These are phyloP conservation scores for Mycena olivaceomarginata DNA, from an alignment of 768 basidiomycete species.

Conservation along the genomic window DNA sequence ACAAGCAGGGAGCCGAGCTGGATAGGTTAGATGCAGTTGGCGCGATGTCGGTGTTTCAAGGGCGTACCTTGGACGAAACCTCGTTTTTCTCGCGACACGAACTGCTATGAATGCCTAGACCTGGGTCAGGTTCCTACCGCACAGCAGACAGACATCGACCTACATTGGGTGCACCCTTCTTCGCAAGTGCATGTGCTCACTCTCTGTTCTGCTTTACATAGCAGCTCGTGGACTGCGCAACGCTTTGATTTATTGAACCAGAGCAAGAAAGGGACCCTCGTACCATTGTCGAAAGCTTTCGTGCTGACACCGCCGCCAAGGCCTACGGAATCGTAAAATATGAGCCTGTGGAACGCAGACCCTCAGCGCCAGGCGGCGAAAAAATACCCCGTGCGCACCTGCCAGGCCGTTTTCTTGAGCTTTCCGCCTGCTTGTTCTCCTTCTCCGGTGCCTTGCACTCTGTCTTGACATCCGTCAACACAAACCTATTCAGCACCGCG, in stretches of 20 bases:
- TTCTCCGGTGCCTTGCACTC: conserved; percentile 91
- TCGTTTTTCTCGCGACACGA: conserved; percentile 82
- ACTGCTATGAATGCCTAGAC: conserved; percentile 78
- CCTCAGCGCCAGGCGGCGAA: conserved; percentile 22
- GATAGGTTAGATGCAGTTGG: too few relatives aligned
- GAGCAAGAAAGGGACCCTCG: conserved; percentile 33
- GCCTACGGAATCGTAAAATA: conserved; percentile 87
- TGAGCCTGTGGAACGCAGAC: conserved; percentile 68
- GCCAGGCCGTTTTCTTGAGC: conserved; percentile 80
- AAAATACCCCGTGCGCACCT: conserved; percentile 60
- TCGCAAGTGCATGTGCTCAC: conserved; percentile 80
- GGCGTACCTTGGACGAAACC: conserved; percentile 71
- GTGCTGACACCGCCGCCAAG: conserved; percentile 83
- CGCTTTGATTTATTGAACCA: neutral
- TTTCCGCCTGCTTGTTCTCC: conserved; percentile 74
- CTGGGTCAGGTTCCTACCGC: neutral
- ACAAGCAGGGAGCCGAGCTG: conserved; percentile 83
- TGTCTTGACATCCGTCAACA: conserved; percentile 82
- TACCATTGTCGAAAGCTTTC: conserved; percentile 91
- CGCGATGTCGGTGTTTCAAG: too few relatives aligned
- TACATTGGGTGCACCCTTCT: conserved; percentile 85
- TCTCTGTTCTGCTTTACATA: conserved; percentile 73
- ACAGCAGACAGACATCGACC: conserved; percentile 35
- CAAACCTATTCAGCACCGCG: conserved; percentile 87
- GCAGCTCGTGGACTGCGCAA: conserved; percentile 70